Base-by-base conservation (phyloP, 352 stramenopile genomes). In the Pythium folliculosum region DNA sequence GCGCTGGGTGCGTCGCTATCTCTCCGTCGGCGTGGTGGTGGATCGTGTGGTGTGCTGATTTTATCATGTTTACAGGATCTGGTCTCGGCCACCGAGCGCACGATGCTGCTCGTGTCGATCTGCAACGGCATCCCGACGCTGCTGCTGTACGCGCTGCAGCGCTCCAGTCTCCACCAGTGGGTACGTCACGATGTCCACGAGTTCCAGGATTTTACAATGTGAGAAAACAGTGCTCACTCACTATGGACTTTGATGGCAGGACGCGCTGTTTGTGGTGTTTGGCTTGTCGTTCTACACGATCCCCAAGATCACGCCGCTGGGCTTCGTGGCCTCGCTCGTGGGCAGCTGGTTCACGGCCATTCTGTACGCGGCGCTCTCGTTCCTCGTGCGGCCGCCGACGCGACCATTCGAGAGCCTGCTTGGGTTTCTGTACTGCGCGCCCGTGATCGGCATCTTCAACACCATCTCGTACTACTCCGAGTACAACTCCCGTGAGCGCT, bases 381-480 rank as follows among this genome's bases (percentile, higher is more conserved):
- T 94, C 48, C 61, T 79, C 35, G 72, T 89, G 61, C 82, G 77
- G 27, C 84, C 82, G 9, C 74, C 86, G 0, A 23, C 57, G 19
- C 71, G 71, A 25, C 45, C 56, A 43, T 78, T 78, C 14, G 84
- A 92, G 66, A 78, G 74, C 16, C 71, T 90, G 3, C 60, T 94
- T 23, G 82, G 82, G 0, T 80, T 92, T 47, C 71, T 86, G 64
- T 94, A 92, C 59, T 76, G 81, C 51, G 75, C 84, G 50, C 84
- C 84, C 0, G 88, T 91, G 25, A 85, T 92, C 22, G 88, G 82
- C 71, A 85, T 92, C 43, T 94, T 94, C 64, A 94, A 92, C 53
- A 90, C 80, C 5, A 92, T 94, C 71, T 82, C 86, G 30, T 94
- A 94, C 73, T 94, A 91, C 64, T 91, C 82, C 3, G 86, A 94